phyloP scores from a whole-genome alignment of 192 early-diverging fungal species.

The Paraglomus brasilianum region DNA sequence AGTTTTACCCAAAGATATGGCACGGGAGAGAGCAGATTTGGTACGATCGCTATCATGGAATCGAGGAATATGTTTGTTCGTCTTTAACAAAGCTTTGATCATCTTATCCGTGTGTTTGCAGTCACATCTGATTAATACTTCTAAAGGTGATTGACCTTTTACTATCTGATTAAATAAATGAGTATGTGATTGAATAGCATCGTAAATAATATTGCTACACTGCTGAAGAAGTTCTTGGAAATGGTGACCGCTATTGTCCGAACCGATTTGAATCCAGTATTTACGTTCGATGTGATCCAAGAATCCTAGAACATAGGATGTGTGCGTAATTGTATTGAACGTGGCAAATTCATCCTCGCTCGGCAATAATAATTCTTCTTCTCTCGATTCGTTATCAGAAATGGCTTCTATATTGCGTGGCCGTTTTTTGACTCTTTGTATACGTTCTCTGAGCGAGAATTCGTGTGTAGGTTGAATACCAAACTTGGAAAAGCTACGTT shows the following conservation, averaged over 20 bases:
- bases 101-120: slow-evolving; percentile 13
- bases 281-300: neutral
- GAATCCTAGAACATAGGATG: neutral
- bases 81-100: slow-evolving; percentile 7
- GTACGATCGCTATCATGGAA: slow-evolving; percentile 11
- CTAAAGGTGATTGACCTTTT: slow-evolving; percentile 19
- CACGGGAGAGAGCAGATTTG: slow-evolving; percentile 11
- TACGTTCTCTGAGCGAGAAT: too few relatives aligned
- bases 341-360: slow-evolving; percentile 7
- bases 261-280: slow-evolving; percentile 22
- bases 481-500: slow-evolving; percentile 1
- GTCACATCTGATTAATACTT: slow-evolving; percentile 11
- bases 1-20: slow-evolving; percentile 14
- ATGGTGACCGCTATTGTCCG: neutral
- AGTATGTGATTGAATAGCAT: neutral
- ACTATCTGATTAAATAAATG: slow-evolving; percentile 19
- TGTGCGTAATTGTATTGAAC: neutral
- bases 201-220: neutral
- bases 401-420: too few relatives aligned
- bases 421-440: too few relatives aligned
- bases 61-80: slow-evolving; percentile 15
- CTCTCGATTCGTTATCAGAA: too few relatives aligned
- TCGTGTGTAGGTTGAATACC: too few relatives aligned
- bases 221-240: neutral
- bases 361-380: neutral